phyloP scores from a whole-genome alignment of 768 basidiomycete genomes.

The Plicaturopsis crispa region DNA sequence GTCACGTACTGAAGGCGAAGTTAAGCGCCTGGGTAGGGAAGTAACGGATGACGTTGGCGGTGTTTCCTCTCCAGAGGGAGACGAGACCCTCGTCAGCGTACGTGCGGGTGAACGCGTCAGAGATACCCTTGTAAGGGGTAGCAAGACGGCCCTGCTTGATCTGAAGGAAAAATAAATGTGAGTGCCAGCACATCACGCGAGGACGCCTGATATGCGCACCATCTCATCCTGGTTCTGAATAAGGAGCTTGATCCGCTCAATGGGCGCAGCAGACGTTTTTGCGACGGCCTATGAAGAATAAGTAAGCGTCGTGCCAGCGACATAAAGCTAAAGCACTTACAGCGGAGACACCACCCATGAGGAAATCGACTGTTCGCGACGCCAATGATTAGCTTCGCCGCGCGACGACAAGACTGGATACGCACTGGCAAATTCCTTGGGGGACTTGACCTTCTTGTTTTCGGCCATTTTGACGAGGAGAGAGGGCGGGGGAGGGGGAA shows the following conservation, averaged over 20 bases:
- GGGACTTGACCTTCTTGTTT: constrained; percentile 76
- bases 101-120: constrained; percentile 87
- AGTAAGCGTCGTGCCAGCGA: constrained; percentile 12
- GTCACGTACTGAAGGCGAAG: constrained; percentile 92
- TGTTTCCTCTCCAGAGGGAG: constrained; percentile 99
- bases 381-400: neutral
- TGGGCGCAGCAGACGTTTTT: constrained; percentile 98
- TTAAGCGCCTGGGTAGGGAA: constrained; percentile 99
- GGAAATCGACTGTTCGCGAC: constrained; percentile 64
- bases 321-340: constrained; percentile 33
- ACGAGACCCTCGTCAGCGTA: constrained; percentile 93
- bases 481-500: constrained; percentile 30
- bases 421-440: constrained; percentile 84
- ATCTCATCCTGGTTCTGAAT: constrained; percentile 99
- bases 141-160: constrained; percentile 99
- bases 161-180: constrained; percentile 28
- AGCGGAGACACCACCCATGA: constrained; percentile 95
- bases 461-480: constrained; percentile 70
- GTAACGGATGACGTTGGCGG: constrained; percentile 99
- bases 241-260: constrained; percentile 98
- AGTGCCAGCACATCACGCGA: neutral
- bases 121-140: constrained; percentile 92
- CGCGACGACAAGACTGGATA: constrained; percentile 14
- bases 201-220: constrained; percentile 36
- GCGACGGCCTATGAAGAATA: constrained; percentile 72